A percentile compares a stretch with the other conserved stretches of the same genome.
phyloP scores from a whole-genome alignment of 1,284 basidiomycete species.

The Cutaneotrichosporon cutaneum region DNA sequence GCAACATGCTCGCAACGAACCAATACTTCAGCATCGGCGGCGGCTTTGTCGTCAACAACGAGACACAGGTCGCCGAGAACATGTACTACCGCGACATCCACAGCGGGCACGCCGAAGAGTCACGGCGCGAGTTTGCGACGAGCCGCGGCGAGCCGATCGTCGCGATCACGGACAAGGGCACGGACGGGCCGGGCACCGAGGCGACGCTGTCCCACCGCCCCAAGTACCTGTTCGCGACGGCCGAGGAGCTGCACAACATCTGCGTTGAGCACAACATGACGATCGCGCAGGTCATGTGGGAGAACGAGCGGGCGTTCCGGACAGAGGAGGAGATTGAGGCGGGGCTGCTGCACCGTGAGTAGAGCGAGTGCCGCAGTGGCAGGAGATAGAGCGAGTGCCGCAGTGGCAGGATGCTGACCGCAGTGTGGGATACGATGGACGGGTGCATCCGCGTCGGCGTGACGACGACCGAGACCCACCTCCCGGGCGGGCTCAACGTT shows the following conservation, averaged over 20 bases:
- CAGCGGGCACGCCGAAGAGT: constrained; percentile 71
- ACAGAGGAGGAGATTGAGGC: constrained; percentile 71
- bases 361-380: no score
- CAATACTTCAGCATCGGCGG: constrained; percentile 88
- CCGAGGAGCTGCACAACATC: constrained; percentile 31
- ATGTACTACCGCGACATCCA: constrained; percentile 95
- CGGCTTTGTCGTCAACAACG: constrained; percentile 66
- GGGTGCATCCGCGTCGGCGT: constrained; percentile 86
- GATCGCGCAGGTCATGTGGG: constrained; percentile 90
- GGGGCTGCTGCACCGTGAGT: constrained; percentile 58
- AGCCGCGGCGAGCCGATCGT: neutral
- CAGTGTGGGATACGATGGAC: constrained; percentile 91
- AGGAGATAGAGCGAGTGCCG: no score
- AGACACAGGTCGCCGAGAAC: constrained; percentile 76
- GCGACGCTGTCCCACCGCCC: constrained; percentile 52
- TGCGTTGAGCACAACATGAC: constrained; percentile 64
- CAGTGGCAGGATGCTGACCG: no score
- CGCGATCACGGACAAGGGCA: constrained; percentile 14
- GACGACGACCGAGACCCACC: constrained; percentile 66
- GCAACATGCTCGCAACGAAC: constrained; percentile 87
- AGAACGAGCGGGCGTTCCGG: constrained; percentile 84
- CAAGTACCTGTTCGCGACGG: constrained; percentile 56
- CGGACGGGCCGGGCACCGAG: neutral
- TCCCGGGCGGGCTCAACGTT: constrained; percentile 81
- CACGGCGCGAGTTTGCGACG: constrained; percentile 65